Evolutionary conservation across 2,329 filamentous ascomycete species (phyloP).

Genomic region (Bisporella sp.): DNA sequence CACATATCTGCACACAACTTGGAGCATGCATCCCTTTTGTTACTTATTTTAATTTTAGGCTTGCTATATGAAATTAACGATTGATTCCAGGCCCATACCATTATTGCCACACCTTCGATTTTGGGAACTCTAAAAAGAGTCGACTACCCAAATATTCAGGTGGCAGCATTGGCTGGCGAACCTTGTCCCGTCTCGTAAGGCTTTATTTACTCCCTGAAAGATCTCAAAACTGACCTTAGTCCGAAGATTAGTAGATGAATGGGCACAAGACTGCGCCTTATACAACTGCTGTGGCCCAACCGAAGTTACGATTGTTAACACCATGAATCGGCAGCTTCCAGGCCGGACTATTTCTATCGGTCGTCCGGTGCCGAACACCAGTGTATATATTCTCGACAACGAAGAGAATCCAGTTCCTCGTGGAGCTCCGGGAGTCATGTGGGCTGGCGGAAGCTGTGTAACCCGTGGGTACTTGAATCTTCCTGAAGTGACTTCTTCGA

Average conservation of each 20-base stretch:
- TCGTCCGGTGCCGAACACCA: conserved; percentile 48
- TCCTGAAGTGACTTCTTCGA: conserved; percentile 36
- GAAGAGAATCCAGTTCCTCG: conserved; percentile 30
- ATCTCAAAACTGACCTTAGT: conserved; percentile 9
- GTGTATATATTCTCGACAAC: conserved; percentile 38
- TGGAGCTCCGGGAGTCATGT: conserved; percentile 37
- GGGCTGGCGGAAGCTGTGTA: conserved; percentile 32
- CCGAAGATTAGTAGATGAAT: conserved; percentile 44
- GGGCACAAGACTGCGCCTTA: conserved; percentile 42
- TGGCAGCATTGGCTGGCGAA: conserved; percentile 49
- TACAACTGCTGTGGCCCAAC: conserved; percentile 55
- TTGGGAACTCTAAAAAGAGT: conserved; percentile 40
- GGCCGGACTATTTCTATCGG: conserved; percentile 46
- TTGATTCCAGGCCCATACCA: conserved; percentile 29
- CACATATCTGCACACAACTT: too few species aligned
- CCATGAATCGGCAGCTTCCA: conserved; percentile 42
- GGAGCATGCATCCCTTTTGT: too few species aligned
- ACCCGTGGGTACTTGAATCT: conserved; percentile 30
- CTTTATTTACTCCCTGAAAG: background rate
- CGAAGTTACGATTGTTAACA: conserved; percentile 54
- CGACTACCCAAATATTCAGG: conserved; percentile 43
- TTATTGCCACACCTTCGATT: conserved; percentile 50
- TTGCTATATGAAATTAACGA: too few species aligned
- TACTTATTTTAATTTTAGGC: too few species aligned
- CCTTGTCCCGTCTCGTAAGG: conserved; percentile 38